Base-by-base conservation (phyloP, 306 rosid genomes). In the Cercis canadensis region DNA sequence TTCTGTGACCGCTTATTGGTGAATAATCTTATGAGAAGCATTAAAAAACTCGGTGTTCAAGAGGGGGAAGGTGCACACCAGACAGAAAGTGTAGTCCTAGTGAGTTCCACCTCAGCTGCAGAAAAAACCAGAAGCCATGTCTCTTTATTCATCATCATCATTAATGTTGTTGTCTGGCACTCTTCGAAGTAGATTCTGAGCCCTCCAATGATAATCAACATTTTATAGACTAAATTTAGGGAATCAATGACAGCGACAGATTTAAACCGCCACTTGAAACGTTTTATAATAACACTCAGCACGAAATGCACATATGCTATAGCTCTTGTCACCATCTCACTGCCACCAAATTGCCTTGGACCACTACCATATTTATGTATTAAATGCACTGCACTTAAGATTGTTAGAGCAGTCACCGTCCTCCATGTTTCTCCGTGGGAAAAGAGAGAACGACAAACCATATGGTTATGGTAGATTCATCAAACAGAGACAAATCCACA, bases 21-120 rank as follows among this genome's bases (percentile, higher is more conserved):
- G 29, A 24, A 24, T 24, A 24, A 24, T 24, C 29, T 24, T 1
- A 24, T 24, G 29, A 24, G 29, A 24, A 24, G 29, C 29, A 24
- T 24, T 24, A 24, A 3, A 24, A 24, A 24, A 24, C 29, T 24
- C 29, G 3, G 29, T 24, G 29, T 24, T 24, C 29, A 49, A 63
- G 66, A 6, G 45, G 59, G 47, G 49, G 32, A 14, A 17, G 40
- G 50, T 72, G 82, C 78, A 72, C 75, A 73, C 83, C 72, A 37
- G 75, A 79, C 76, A 79, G 67, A 73, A 73, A 79, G 75, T 50
- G 51, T 57, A 58, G 24, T 58, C 57, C 68, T 37, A 47, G 47
- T 73, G 79, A 61, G 58, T 45, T 79, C 79, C 83, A 74, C 63
- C 75, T 73, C 75, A 47, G 19, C 21, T 29, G 43, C 13, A 64